Conservation (phyloP, 495 filamentous ascomycete species). For the Annulohypoxylon maeteangense region DNA sequence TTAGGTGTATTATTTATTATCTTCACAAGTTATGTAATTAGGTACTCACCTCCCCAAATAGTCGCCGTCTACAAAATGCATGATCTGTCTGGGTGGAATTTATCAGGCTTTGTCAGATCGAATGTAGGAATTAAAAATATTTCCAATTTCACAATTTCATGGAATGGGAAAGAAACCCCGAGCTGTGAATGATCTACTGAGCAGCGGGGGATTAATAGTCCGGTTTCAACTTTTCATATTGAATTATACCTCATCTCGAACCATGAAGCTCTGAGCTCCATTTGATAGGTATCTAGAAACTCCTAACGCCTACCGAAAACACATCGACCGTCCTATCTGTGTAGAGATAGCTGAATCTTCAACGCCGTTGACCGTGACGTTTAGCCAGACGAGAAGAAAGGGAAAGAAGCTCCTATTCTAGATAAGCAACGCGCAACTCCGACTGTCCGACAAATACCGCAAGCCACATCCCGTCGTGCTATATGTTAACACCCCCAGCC, state of each 20-base stretch:
- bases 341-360: not conserved
- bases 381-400: slow-evolving; percentile 13
- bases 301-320: slow-evolving; percentile 21
- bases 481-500: slow-evolving; percentile 19
- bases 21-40: not conserved
- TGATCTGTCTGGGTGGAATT: not conserved
- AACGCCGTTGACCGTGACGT: slow-evolving; percentile 23
- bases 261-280: not conserved
- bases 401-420: slow-evolving; percentile 14
- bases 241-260: slow-evolving; percentile 9
- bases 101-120: not conserved
- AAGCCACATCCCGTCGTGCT: slow-evolving; percentile 20
- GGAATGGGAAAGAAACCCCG: not conserved
- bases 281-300: slow-evolving; percentile 12
- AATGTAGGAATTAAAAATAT: not conserved
- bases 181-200: not conserved
- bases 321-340: not conserved
- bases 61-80: not conserved
- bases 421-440: slow-evolving; percentile 10
- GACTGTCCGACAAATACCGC: slow-evolving; percentile 18
- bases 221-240: slow-evolving; percentile 8
- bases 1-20: not conserved
- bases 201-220: not conserved
- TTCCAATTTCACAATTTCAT: not conserved
- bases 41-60: not conserved